Percentiles rank a stretch among this genome's conserved stretches.
phyloP scores from a whole-genome alignment of 345 rosid species.

The Physaria fendleri region DNA sequence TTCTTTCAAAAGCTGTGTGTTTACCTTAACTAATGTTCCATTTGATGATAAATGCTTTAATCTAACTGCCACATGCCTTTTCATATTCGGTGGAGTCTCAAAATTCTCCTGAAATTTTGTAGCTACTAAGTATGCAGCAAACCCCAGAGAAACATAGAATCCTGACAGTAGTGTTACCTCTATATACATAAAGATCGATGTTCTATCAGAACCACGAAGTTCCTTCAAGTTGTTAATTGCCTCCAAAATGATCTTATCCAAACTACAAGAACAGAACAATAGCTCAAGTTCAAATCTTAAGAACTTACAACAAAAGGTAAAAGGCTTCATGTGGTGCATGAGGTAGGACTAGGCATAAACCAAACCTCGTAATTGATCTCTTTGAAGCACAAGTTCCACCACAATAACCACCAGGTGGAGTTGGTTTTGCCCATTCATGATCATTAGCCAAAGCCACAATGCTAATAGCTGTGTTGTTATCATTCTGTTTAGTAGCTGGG shows the following conservation, averaged over 20 bases:
- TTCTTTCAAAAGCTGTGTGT: background rate
- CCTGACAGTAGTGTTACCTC: slow-evolving; percentile 44
- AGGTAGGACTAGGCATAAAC: slow-evolving; percentile 3
- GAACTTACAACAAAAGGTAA: background rate
- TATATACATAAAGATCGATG: slow-evolving; percentile 66
- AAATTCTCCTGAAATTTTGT: slow-evolving; percentile 60
- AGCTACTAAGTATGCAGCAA: slow-evolving; percentile 12
- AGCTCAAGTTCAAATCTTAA: slow-evolving; percentile 11
- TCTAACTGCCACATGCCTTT: slow-evolving; percentile 68
- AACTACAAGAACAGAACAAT: slow-evolving; percentile 40
- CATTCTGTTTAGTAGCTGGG: slow-evolving; percentile 42
- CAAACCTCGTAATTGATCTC: slow-evolving; percentile 61
- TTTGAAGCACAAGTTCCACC: slow-evolving; percentile 41
- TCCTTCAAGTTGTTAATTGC: slow-evolving; percentile 79
- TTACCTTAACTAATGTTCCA: slow-evolving; percentile 83
- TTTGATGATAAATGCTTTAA: slow-evolving; percentile 64
- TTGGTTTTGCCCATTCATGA: slow-evolving; percentile 46
- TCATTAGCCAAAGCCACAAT: slow-evolving; percentile 37
- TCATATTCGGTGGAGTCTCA: slow-evolving; percentile 58
- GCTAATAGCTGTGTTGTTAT: slow-evolving; percentile 33
- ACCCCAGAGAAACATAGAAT: background rate
- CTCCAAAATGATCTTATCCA: slow-evolving; percentile 73
- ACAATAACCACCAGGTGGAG: slow-evolving; percentile 48
- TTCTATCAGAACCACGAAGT: slow-evolving; percentile 72
- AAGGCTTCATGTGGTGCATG: background rate